phyloP scores from a whole-genome alignment of 2,329 filamentous ascomycete species.

The Neopestalotiopsis rosae region DNA sequence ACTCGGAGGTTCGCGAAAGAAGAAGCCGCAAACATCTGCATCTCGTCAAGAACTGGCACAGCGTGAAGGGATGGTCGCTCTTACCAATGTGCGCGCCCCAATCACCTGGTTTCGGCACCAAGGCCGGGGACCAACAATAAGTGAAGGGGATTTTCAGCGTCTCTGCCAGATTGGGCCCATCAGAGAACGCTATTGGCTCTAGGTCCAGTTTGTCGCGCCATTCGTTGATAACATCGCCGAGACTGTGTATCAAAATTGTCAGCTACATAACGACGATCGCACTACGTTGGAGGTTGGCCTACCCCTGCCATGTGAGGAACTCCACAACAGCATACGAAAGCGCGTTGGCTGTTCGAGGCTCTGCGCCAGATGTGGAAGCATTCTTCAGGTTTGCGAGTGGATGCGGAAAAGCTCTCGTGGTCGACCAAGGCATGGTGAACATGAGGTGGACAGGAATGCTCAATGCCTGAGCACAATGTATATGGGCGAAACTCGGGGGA shows the following conservation, averaged over 20 bases:
- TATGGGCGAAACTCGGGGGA: conserved; percentile 77
- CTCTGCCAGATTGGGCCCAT: conserved; percentile 77
- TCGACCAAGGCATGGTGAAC: conserved; percentile 93
- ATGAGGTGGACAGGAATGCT: conserved; percentile 81
- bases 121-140: conserved; percentile 85
- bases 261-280: neutral
- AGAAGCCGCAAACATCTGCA: conserved; percentile 70
- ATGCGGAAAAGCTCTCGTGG: conserved; percentile 81
- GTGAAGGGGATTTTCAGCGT: conserved; percentile 79
- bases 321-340: conserved; percentile 81
- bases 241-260: conserved; percentile 19
- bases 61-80: neutral
- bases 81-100: conserved; percentile 73
- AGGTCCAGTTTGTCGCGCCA: conserved; percentile 74
- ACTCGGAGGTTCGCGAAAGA: conserved; percentile 70
- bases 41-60: neutral
- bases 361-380: neutral
- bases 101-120: conserved; percentile 80
- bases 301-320: conserved; percentile 86
- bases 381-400: conserved; percentile 76
- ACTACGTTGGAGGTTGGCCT: neutral
- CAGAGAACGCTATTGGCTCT: conserved; percentile 75
- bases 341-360: conserved; percentile 72
- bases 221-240: conserved; percentile 85
- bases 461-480: conserved; percentile 77